Evolutionary conservation across 2,329 filamentous ascomycete species (phyloP).

Genomic region (Chrysoporthe austroafricana): DNA sequence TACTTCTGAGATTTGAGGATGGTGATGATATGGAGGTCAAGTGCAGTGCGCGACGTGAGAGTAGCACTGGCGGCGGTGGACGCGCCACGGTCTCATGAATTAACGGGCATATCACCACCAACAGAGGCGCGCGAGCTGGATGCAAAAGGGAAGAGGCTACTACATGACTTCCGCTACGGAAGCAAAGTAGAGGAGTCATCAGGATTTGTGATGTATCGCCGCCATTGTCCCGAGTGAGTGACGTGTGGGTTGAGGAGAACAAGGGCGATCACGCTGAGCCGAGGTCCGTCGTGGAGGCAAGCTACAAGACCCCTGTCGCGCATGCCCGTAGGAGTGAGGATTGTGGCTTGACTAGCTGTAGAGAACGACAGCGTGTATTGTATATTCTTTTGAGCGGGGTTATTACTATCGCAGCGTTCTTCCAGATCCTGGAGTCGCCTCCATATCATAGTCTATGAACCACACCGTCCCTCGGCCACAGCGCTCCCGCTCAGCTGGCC

Average conservation of each 20-base stretch:
- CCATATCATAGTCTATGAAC: neutral
- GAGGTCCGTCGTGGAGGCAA: conserved; percentile 19
- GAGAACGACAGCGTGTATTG: no score
- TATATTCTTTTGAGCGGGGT: no score
- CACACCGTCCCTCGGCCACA: neutral
- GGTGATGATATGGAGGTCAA: neutral
- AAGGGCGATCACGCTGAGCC: conserved; percentile 14
- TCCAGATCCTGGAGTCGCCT: neutral
- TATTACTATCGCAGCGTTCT: neutral
- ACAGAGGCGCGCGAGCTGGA: neutral
- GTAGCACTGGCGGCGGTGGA: neutral
- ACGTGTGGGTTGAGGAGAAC: conserved; percentile 3
- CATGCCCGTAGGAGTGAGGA: neutral
- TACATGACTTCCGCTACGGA: neutral
- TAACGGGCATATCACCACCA: neutral
- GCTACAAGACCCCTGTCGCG: neutral
- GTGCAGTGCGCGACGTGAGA: neutral
- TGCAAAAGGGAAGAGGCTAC: no score
- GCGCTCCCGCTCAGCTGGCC: neutral
- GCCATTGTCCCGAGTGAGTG: neutral
- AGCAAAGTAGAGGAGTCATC: neutral
- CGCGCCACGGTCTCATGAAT: neutral
- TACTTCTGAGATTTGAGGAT: neutral
- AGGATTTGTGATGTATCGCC: neutral
- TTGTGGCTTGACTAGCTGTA: no score